phyloP scores from a whole-genome alignment of 2,329 filamentous ascomycete species.

The Paracoccidioides lutzii region DNA sequence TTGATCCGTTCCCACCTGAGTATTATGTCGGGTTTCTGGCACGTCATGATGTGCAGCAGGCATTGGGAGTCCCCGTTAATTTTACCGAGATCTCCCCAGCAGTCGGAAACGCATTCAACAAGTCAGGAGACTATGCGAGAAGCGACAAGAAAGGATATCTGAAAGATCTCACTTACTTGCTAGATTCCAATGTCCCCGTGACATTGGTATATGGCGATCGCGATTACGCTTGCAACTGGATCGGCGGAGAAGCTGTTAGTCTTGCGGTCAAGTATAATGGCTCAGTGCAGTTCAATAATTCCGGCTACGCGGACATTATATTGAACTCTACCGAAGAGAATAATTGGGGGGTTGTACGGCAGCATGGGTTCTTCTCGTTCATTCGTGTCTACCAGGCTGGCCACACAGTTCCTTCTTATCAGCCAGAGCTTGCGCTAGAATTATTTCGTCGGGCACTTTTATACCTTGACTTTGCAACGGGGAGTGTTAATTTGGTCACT shows the following conservation, averaged over 20 bases:
- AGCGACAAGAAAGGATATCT: slow-evolving; percentile 33
- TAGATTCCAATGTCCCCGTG: slow-evolving; percentile 47
- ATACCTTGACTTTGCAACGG: slow-evolving; percentile 43
- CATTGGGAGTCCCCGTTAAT: slow-evolving; percentile 51
- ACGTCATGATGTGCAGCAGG: slow-evolving; percentile 41
- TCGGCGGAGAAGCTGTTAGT: slow-evolving; percentile 37
- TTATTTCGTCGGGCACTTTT: slow-evolving; percentile 42
- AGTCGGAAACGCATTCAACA: slow-evolving; percentile 36
- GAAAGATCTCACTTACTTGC: slow-evolving; percentile 31
- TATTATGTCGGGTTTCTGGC: slow-evolving; percentile 52
- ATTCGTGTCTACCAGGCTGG: slow-evolving; percentile 23
- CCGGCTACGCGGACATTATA: slow-evolving; percentile 30
- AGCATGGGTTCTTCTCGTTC: slow-evolving; percentile 30
- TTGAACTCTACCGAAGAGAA: slow-evolving; percentile 17
- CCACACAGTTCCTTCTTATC: slow-evolving; percentile 38
- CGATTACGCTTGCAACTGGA: slow-evolving; percentile 41
- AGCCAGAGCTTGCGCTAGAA: slow-evolving; percentile 41
- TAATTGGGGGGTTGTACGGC: slow-evolving; percentile 29
- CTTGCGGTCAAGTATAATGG: slow-evolving; percentile 33
- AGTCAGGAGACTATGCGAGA: slow-evolving; percentile 38
- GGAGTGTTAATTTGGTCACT: slow-evolving; percentile 31
- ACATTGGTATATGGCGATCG: slow-evolving; percentile 46
- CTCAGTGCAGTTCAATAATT: slow-evolving; percentile 26
- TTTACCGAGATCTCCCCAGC: slow-evolving; percentile 37
- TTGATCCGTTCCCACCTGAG: slow-evolving; percentile 38